phyloP scores from a whole-genome alignment of 2,329 filamentous ascomycete species.

The Fusarium musae region DNA sequence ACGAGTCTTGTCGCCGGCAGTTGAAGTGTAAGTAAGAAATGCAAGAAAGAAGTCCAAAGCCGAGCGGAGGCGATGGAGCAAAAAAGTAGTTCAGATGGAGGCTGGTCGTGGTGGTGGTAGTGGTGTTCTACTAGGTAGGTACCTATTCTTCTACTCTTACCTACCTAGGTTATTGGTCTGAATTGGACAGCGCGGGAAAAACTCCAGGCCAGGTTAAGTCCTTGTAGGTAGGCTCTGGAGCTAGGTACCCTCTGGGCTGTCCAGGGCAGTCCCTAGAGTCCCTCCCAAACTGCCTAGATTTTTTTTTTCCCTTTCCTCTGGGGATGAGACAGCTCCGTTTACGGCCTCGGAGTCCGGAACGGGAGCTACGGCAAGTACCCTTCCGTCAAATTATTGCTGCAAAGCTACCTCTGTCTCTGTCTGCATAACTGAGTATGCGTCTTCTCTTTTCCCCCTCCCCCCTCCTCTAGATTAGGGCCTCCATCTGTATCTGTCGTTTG shows the following conservation, averaged over 20 bases:
- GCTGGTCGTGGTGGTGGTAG: not conserved
- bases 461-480: not conserved
- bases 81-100: conserved; percentile 23
- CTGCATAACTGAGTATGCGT: not conserved
- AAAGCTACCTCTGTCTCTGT: not conserved
- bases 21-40: conserved; percentile 1
- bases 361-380: conserved; percentile 20
- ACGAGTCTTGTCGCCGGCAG: not conserved
- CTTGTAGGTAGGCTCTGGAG: conserved; percentile 7
- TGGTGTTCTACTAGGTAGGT: conserved; percentile 6
- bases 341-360: conserved; percentile 52
- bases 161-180: not conserved
- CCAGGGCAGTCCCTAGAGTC: not conserved
- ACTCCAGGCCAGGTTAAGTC: conserved; percentile 22
- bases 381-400: not conserved
- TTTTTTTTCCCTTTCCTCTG: conserved; percentile 34
- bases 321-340: conserved; percentile 49
- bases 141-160: not conserved
- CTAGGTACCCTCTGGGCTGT: not conserved
- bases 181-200: conserved; percentile 30
- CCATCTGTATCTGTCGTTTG: not conserved
- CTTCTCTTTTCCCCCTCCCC: not conserved
- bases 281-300: conserved; percentile 41
- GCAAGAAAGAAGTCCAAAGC: conserved; percentile 22
- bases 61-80: conserved; percentile 36